These are phyloP conservation scores for Starmerella sp. DNA, from an alignment of 805 yeast genomes.

Conservation along the genomic window DNA sequence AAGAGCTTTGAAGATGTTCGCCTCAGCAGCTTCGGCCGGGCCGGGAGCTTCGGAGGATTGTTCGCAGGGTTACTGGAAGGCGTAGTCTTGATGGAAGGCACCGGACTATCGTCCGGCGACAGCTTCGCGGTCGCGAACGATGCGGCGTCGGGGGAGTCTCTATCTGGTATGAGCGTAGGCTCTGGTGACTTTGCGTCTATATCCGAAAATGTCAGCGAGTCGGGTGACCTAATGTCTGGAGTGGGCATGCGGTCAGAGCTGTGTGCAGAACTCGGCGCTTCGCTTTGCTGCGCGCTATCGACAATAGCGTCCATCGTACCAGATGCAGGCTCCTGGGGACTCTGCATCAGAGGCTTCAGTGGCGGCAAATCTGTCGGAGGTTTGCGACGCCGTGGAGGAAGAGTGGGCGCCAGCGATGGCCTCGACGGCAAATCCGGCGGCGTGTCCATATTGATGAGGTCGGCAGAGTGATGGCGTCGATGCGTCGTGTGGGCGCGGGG, in stretches of 20 bases:
- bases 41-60: conserved; percentile 29
- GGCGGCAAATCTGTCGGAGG: background rate
- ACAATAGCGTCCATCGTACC: background rate
- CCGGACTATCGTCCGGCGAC: background rate
- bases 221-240: background rate
- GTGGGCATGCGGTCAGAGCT: background rate
- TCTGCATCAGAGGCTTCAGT: background rate
- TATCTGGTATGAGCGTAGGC: too few relatives aligned
- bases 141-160: too few relatives aligned
- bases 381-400: conserved; percentile 1
- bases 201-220: too few relatives aligned
- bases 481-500: background rate
- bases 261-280: background rate
- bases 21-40: conserved; percentile 23
- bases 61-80: background rate
- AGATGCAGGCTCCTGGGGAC: background rate
- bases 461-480: conserved; percentile 9
- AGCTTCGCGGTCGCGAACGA: too few relatives aligned
- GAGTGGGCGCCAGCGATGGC: background rate
- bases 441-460: background rate
- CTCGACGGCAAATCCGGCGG: background rate
- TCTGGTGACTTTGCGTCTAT: too few relatives aligned
- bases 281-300: background rate
- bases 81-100: background rate
- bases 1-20: conserved; percentile 19